Base-by-base conservation (phyloP, 75 land plant species). In the Cryptomeria japonica region DNA sequence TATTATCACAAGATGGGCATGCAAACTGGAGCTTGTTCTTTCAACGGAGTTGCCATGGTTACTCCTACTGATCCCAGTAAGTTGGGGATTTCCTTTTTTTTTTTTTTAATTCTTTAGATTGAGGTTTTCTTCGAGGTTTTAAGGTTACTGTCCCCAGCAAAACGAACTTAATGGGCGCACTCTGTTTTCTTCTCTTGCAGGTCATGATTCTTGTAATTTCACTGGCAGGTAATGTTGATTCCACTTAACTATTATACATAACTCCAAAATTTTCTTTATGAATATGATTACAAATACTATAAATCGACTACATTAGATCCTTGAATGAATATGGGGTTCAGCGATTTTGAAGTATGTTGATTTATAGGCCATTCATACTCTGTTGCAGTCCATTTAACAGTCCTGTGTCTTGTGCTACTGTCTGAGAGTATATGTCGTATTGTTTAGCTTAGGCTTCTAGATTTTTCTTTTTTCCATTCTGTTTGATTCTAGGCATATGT, bases 1-100 rank as follows among this genome's bases (percentile, higher is more conserved):
- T 97, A 97, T 86, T 97, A 92, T 86, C 95, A 94, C 34, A 96
- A 87, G 85, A 91, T 87, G 80, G 87, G 58, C n/a, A 32, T 87
- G 84, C 58, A 76, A 80, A 89, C 94, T 83, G 94, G 93, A 18
- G 91, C 95, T 36, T 97, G 99, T 82, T 88, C 90, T 86, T 97
- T 97, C 85, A 85, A 77, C 73, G 92, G 93, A 7, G 91, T 93
- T 68, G 96, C 95, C 3, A 89, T 84, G 42, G 37, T 90, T 34
- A 94, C 94, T 19, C 58, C 85, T 44, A 87, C 47, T 47, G 92
- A 96, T 91, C 99, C 99, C 4, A 97, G 99, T 97, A 87, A 93
- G 99, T 91, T 72, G 34, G n/a, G 70, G 70, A 64, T 61, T 61
- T 25, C 3, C 12, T 58, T 1, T 4, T 1, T 4, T 61, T 7